Conservation (phyloP, 345 rosid species). For the Eucalyptus erythrocorys region DNA sequence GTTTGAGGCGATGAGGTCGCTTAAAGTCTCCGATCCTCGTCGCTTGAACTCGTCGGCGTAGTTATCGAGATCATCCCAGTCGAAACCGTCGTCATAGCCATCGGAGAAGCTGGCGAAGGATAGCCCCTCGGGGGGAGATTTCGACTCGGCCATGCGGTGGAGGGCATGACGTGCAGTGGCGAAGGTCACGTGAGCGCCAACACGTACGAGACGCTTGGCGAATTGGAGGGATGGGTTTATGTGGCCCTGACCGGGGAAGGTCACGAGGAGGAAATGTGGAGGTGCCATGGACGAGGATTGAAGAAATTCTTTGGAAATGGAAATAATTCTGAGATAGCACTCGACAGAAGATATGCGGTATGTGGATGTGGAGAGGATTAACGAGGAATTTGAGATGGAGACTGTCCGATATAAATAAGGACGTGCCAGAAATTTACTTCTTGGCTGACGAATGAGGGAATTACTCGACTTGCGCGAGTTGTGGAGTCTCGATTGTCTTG, state of each 20-base stretch:
- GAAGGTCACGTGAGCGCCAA: not conserved
- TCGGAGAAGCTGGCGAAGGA: not conserved
- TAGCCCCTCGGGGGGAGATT: not conserved
- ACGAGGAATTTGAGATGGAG: not conserved
- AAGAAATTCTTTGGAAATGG: not conserved
- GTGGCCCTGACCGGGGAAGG: not conserved
- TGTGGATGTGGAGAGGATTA: not conserved
- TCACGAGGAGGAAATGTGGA: not conserved
- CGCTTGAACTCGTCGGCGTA: not conserved
- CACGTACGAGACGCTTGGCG: not conserved
- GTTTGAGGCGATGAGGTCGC: not conserved
- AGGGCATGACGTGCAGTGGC: fast-evolving
- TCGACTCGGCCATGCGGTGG: not conserved
- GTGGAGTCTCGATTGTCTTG: not conserved
- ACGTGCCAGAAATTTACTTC: not conserved
- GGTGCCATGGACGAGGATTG: not conserved
- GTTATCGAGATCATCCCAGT: not conserved
- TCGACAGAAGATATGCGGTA: not conserved
- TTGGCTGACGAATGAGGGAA: not conserved
- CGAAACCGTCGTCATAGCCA: not conserved
- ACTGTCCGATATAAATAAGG: not conserved
- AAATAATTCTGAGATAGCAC: not conserved
- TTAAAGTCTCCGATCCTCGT: not conserved
- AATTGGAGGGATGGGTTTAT: not conserved
- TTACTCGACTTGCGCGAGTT: no score